phyloP scores from a whole-genome alignment of 495 filamentous ascomycete genomes.

The Penicillium cataractarum region DNA sequence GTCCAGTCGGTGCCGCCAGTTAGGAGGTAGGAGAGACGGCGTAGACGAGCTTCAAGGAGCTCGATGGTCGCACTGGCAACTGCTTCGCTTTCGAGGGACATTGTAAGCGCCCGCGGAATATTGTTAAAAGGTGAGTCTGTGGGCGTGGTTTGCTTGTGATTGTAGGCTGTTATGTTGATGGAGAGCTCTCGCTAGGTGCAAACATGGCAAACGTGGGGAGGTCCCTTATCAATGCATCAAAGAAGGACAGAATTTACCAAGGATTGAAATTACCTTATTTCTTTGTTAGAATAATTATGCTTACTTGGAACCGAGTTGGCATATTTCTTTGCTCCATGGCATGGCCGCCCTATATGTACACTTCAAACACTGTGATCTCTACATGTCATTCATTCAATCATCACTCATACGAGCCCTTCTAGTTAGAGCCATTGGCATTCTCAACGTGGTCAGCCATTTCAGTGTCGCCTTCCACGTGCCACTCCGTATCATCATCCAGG shows the following conservation, averaged over 20 bases:
- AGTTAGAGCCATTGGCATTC: constrained; percentile 13
- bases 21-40: constrained; percentile 73
- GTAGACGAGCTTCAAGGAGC: constrained; percentile 75
- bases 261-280: neutral
- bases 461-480: constrained; percentile 22
- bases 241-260: neutral
- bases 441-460: constrained; percentile 24
- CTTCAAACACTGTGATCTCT: constrained; percentile 4
- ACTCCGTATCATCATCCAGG: constrained; percentile 14
- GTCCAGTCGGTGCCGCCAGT: constrained; percentile 59
- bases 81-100: constrained; percentile 43
- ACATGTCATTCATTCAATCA: constrained; percentile 19
- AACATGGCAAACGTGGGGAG: constrained; percentile 35
- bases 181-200: constrained; percentile 23
- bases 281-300: neutral
- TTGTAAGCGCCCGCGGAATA: constrained; percentile 18
- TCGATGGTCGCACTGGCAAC: constrained; percentile 64
- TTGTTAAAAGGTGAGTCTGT: neutral
- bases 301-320: neutral
- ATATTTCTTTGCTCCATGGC: neutral
- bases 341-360: neutral
- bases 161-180: neutral
- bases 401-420: constrained; percentile 18
- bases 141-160: neutral
- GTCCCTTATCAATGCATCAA: constrained; percentile 6